Conservation (phyloP, 805 yeast genomes). For the Ascoidea tarda region DNA sequence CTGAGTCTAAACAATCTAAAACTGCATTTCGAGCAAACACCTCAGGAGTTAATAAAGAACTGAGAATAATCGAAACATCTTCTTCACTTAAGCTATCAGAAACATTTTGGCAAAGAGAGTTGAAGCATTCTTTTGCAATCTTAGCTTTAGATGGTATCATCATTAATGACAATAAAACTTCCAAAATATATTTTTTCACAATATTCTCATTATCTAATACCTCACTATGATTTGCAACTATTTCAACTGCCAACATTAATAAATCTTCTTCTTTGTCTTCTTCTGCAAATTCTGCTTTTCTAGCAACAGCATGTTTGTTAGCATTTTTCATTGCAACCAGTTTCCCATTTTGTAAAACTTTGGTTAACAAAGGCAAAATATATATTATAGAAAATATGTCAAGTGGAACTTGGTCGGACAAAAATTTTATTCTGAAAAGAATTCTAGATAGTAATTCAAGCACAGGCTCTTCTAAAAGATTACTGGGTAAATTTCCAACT, state of each 20-base stretch:
- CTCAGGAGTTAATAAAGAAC: conserved; percentile 43
- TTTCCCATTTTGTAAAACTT: conserved; percentile 56
- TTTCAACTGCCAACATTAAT: conserved; percentile 59
- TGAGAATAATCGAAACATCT: conserved; percentile 48
- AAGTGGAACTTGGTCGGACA: conserved; percentile 59
- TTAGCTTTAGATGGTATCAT: conserved; percentile 67
- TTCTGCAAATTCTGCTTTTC: conserved; percentile 58
- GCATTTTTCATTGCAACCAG: conserved; percentile 36
- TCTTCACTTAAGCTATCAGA: conserved; percentile 40
- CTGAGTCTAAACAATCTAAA: conserved; percentile 76
- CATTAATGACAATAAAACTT: conserved; percentile 51
- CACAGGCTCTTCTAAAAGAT: conserved; percentile 35
- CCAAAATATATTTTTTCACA: conserved; percentile 55
- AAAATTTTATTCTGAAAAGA: conserved; percentile 60
- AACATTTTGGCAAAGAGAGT: conserved; percentile 63
- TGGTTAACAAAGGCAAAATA: conserved; percentile 57
- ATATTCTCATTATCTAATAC: conserved; percentile 49
- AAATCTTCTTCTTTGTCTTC: conserved; percentile 88
- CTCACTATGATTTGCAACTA: conserved; percentile 55
- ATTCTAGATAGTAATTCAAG: conserved; percentile 45
- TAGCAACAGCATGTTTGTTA: conserved; percentile 28
- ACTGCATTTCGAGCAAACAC: conserved; percentile 65
- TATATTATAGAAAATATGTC: conserved; percentile 59
- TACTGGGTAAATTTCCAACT: conserved; percentile 28
- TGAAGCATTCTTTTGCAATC: conserved; percentile 69